Percentiles rank a stretch among this genome's conserved stretches.
Conservation (phyloP, 768 basidiomycete genomes). For the Naganishia kalamii region DNA sequence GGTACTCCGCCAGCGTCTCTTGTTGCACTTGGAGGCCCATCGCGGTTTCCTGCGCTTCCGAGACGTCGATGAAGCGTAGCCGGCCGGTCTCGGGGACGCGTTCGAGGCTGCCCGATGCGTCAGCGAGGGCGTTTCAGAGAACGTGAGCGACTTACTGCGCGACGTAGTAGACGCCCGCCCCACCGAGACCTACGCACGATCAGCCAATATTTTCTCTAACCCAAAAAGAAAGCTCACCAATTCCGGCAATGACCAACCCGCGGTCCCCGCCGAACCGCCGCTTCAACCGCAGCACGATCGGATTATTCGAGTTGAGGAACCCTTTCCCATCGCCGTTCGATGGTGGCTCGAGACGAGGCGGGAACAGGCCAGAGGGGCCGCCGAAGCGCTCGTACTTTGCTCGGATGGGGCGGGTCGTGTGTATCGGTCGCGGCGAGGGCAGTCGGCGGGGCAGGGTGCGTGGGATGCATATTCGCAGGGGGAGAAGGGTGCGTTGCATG, state of each 20-base stretch:
- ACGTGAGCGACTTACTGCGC: conserved; percentile 33
- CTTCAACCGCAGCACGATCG: conserved; percentile 27
- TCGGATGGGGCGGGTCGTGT: not conserved
- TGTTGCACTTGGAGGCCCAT: conserved; percentile 40
- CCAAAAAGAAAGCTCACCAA: not conserved
- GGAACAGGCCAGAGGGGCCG: not conserved
- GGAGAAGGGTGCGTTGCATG: not conserved
- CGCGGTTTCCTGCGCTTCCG: conserved; percentile 29
- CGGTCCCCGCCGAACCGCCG: conserved; percentile 40
- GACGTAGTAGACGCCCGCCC: conserved; percentile 39
- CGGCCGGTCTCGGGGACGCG: conserved; percentile 78
- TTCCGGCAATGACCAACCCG: conserved; percentile 35
- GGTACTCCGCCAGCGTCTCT: conserved; percentile 55
- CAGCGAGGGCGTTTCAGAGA: not conserved
- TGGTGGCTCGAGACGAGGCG: conserved; percentile 3
- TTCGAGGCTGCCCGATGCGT: conserved; percentile 58
- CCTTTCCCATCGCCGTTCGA: conserved; percentile 11
- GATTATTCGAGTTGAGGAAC: not conserved
- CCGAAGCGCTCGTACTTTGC: conserved; percentile 39
- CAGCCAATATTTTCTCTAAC: too few relatives aligned
- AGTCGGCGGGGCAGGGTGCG: not conserved
- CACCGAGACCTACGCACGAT: conserved; percentile 29
- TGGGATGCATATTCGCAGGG: not conserved
- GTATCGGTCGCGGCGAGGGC: not conserved
- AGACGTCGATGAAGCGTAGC: conserved; percentile 78